Conservation (phyloP, 1,284 basidiomycete genomes). For the Malassezia slooffiae region DNA sequence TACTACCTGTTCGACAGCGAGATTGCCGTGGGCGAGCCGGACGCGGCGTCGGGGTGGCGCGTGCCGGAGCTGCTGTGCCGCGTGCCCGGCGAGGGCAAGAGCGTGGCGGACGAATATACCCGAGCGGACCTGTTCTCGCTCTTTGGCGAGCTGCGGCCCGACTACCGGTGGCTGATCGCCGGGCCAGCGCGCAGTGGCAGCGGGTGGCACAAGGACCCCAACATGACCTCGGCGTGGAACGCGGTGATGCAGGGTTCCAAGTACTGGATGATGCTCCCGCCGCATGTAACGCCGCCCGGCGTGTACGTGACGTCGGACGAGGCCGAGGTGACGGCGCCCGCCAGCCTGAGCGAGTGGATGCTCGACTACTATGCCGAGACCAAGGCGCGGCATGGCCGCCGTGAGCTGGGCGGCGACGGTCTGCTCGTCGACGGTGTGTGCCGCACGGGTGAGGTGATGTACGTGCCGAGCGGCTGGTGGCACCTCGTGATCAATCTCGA, state of each 20-base stretch:
- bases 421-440: constrained; percentile 48
- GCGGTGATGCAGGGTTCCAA: constrained; percentile 47
- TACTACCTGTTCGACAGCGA: constrained; percentile 39
- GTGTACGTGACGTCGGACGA: constrained; percentile 47
- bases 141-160: constrained; percentile 26
- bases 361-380: constrained; percentile 47
- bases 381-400: constrained; percentile 40
- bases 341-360: constrained; percentile 49
- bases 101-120: constrained; percentile 18
- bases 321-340: constrained; percentile 46
- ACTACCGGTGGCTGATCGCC: constrained; percentile 41
- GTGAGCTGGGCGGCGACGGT: constrained; percentile 26
- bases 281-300: constrained; percentile 47
- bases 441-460: constrained; percentile 46
- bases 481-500: constrained; percentile 37
- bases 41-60: constrained; percentile 26
- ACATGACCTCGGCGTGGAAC: constrained; percentile 49
- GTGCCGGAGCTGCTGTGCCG: constrained; percentile 15
- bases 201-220: constrained; percentile 47
- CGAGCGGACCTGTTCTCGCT: constrained; percentile 36
- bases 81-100: constrained; percentile 11
- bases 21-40: constrained; percentile 22
- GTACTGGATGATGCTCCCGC: constrained; percentile 49
- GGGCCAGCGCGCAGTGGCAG: constrained; percentile 33
- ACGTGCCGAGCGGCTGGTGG: constrained; percentile 46